A percentile compares a stretch with the other conserved stretches of the same genome.
phyloP scores from a whole-genome alignment of 2,329 filamentous ascomycete species.

The Fusarium subtropicale region DNA sequence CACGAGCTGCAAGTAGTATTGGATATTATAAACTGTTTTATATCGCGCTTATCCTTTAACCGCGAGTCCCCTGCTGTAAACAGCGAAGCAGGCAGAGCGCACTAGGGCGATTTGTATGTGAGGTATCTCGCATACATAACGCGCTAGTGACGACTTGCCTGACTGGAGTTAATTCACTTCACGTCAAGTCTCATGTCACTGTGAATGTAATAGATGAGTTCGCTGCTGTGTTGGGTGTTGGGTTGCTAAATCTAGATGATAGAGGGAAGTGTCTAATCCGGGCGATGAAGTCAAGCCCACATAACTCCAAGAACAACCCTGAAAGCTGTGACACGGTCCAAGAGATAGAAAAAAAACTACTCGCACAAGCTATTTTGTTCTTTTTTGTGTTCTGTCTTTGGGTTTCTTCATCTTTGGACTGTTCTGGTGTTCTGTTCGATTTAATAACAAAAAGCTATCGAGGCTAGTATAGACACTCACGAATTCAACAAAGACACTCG shows the following conservation, averaged over 20 bases:
- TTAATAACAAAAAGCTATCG: background rate
- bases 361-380: background rate
- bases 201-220: background rate
- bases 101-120: background rate
- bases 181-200: background rate
- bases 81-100: background rate
- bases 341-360: rapidly evolving
- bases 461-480: background rate
- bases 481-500: background rate
- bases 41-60: background rate
- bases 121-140: background rate
- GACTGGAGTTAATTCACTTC: background rate
- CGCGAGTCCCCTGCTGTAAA: background rate
- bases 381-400: background rate
- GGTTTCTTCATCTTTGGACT: background rate
- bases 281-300: background rate
- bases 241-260: background rate
- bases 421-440: background rate
- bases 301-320: background rate
- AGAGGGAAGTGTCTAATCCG: background rate
- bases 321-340: rapidly evolving
- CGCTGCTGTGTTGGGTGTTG: background rate
- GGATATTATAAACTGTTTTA: background rate
- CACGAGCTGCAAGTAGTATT: background rate
- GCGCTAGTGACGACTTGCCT: too few relatives aligned